Conservation (phyloP, 805 yeast genomes). For the Wickerhamomyces rabaulensis region DNA sequence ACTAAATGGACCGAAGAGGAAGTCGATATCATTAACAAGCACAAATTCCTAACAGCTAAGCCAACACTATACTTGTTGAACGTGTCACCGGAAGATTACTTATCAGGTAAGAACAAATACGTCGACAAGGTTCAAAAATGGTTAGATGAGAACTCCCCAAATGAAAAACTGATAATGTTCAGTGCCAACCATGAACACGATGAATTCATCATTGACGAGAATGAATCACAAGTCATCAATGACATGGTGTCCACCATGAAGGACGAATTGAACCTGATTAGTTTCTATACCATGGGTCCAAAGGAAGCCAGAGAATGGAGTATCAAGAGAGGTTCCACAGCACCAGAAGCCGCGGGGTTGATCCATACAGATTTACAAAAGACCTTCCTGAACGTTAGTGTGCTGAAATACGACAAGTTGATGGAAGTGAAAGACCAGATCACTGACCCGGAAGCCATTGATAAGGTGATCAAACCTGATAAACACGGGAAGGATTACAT, state of each 20-base stretch:
- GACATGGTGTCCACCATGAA: constrained; percentile 62
- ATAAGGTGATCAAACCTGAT: constrained; percentile 24
- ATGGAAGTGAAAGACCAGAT: constrained; percentile 14
- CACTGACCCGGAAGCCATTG: constrained; percentile 23
- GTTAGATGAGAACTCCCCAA: constrained; percentile 64
- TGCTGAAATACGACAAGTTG: constrained; percentile 62
- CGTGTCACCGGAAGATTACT: constrained; percentile 65
- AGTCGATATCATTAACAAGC: constrained; percentile 58
- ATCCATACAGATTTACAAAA: constrained; percentile 82
- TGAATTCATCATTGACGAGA: constrained; percentile 20
- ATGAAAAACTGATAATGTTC: constrained; percentile 64
- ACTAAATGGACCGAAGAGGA: constrained; percentile 60
- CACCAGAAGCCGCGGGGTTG: constrained; percentile 87
- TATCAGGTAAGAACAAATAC: constrained; percentile 47
- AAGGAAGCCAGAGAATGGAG: constrained; percentile 89
- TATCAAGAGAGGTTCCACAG: constrained; percentile 64
- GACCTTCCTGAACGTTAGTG: constrained; percentile 76
- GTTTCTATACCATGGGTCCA: constrained; percentile 85
- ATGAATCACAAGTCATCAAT: constrained; percentile 55
- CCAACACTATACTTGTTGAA: constrained; percentile 80
- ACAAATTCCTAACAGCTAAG: constrained; percentile 78
- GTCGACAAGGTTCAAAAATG: constrained; percentile 50
- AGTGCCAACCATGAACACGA: constrained; percentile 49
- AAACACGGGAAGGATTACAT: constrained; percentile 74
- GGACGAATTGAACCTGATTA: constrained; percentile 60